phyloP scores from a whole-genome alignment of 305 asterid genomes.

The Fraxinus xanthoxyloides region DNA sequence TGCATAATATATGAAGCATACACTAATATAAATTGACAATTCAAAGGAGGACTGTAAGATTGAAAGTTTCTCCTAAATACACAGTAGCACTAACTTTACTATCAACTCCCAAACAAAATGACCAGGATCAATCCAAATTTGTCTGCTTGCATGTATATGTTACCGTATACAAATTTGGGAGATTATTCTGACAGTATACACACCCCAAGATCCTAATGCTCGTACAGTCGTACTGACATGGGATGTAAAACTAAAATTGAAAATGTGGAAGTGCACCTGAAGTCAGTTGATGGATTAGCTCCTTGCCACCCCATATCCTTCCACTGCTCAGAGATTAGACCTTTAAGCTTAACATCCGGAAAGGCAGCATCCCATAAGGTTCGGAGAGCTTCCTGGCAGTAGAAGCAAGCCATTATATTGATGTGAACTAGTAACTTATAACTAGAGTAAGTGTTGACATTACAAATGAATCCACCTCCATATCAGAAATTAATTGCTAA shows the following conservation, averaged over 20 bases:
- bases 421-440: slow-evolving; percentile 14
- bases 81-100: not conserved
- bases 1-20: not conserved
- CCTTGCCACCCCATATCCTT: slow-evolving; percentile 99
- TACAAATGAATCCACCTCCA: not conserved
- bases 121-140: not conserved
- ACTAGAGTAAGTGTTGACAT: not conserved
- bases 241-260: not conserved
- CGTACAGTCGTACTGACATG: not conserved
- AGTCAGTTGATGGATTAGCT: slow-evolving; percentile 87
- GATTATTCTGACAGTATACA: too few relatives aligned
- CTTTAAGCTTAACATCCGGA: slow-evolving; percentile 67
- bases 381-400: slow-evolving; percentile 70
- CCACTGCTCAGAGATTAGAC: slow-evolving; percentile 92
- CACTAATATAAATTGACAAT: not conserved
- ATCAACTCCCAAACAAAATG: not conserved
- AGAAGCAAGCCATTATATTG: slow-evolving; percentile 22
- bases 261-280: slow-evolving; percentile 50
- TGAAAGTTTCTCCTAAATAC: not conserved
- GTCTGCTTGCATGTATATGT: not conserved
- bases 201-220: not conserved
- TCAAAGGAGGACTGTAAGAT: not conserved
- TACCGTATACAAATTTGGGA: too few relatives aligned
- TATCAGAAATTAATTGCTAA: not conserved
- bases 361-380: slow-evolving; percentile 71